Percentiles rank a stretch among this genome's conserved stretches.
phyloP scores from a whole-genome alignment of 1,139 yeast genomes.

The Blastobotrys elegans region DNA sequence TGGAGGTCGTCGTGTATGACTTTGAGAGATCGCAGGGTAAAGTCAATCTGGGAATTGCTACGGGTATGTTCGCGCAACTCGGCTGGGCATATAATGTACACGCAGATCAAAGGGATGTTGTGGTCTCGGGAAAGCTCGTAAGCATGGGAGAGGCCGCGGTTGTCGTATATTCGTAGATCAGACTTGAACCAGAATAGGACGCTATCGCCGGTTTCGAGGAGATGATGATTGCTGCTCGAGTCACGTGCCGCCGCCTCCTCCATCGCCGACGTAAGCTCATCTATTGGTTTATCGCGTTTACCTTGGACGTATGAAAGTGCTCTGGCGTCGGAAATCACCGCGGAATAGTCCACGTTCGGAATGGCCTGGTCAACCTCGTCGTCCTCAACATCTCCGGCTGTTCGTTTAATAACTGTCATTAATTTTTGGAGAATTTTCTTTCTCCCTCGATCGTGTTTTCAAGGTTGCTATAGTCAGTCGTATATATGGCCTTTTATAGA shows the following conservation, averaged over 20 bases:
- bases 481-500: no score
- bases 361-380: constrained; percentile 1
- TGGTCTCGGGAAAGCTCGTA: constrained; percentile 30
- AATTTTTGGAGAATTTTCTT: no score
- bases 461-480: no score
- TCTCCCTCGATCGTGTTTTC: no score
- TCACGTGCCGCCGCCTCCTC: neutral
- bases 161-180: constrained; percentile 43
- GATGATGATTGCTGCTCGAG: neutral
- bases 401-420: constrained; percentile 3
- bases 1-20: constrained; percentile 33
- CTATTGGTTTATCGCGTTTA: constrained; percentile 3
- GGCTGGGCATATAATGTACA: constrained; percentile 41
- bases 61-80: constrained; percentile 42
- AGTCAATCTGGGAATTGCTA: constrained; percentile 42
- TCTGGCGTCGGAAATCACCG: constrained; percentile 4
- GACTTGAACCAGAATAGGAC: constrained; percentile 44
- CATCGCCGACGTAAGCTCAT: constrained; percentile 1
- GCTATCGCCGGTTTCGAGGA: constrained; percentile 8
- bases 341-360: neutral
- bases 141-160: constrained; percentile 39
- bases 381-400: neutral
- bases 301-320: constrained; percentile 7
- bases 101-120: constrained; percentile 35
- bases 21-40: constrained; percentile 36